Base-by-base conservation (phyloP, 139 green algal species). In the Cymbomonas tetramitiformis region DNA sequence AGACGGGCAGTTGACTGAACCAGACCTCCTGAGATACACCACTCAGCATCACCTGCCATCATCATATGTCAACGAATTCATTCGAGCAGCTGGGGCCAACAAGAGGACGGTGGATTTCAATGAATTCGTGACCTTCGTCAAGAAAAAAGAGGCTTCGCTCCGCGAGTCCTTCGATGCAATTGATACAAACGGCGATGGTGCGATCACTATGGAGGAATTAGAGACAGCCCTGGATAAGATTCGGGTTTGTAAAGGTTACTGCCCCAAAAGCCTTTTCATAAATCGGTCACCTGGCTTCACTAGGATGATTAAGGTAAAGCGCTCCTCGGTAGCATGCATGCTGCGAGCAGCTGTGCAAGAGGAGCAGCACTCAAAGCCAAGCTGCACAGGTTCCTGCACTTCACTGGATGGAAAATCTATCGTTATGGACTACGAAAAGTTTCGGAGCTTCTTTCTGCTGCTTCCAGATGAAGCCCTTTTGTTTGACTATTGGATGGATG, bases 381-480 rank as follows among this genome's bases (percentile, higher is more conserved):
- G n/a, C n/a, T n/a, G n/a, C n/a, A n/a, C 12, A 38, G 49, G 36
- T 60, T 60, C 6, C 33, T 36, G 0, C 38, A 60, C 33, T 33
- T 60, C 25, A 41, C 8, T 46, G 58, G 1, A 57, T 63, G 19
- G n/a, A n/a, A n/a, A n/a, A n/a, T n/a, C n/a, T n/a, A n/a, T n/a
- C n/a, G n/a, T n/a, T n/a, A n/a, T n/a, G n/a, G n/a, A n/a, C n/a
- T n/a, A n/a, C n/a, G n/a, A n/a, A n/a, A n/a, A n/a, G n/a, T n/a
- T n/a, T n/a, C n/a, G n/a, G n/a, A n/a, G n/a, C n/a, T n/a, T n/a
- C n/a, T n/a, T n/a, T n/a, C n/a, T n/a, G n/a, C n/a, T n/a, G n/a
- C n/a, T n/a, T n/a, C n/a, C n/a, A n/a, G n/a, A n/a, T n/a, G n/a
- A n/a, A n/a, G n/a, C n/a, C n/a, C n/a, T n/a, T n/a, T n/a, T n/a